Conservation (phyloP, 1,284 basidiomycete genomes). For the Meripilus lineatus region DNA sequence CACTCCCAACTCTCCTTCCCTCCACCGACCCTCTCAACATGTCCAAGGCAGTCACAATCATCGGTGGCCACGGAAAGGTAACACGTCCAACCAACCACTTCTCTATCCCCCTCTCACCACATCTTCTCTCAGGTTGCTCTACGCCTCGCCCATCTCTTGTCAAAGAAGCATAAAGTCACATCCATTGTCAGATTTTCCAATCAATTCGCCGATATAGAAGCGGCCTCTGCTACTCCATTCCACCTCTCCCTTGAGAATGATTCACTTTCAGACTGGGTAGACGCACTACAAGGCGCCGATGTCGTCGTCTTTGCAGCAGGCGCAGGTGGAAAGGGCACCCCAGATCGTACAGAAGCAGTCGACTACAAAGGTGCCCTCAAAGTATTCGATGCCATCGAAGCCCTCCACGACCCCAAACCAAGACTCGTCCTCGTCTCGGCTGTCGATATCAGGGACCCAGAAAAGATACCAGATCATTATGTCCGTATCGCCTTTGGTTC, state of each 20-base stretch:
- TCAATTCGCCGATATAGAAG: constrained; percentile 43
- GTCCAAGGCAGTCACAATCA: constrained; percentile 30
- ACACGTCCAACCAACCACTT: background rate
- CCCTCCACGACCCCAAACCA: constrained; percentile 39
- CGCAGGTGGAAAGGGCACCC: constrained; percentile 63
- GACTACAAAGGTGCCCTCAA: constrained; percentile 72
- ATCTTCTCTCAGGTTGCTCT: constrained; percentile 41
- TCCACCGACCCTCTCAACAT: no score
- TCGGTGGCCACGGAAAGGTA: constrained; percentile 51
- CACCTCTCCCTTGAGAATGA: constrained; percentile 59
- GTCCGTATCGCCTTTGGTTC: constrained; percentile 27
- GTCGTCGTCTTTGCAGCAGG: constrained; percentile 67
- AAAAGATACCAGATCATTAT: constrained; percentile 52
- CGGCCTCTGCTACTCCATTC: constrained; percentile 41
- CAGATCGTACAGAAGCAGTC: constrained; percentile 60
- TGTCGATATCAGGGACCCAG: constrained; percentile 55
- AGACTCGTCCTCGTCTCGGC: constrained; percentile 61
- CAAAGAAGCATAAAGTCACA: constrained; percentile 40
- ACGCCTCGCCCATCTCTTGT: constrained; percentile 45
- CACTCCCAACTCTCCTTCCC: no score
- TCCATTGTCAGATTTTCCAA: constrained; percentile 53
- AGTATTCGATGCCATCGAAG: constrained; percentile 68
- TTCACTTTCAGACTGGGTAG: constrained; percentile 41
- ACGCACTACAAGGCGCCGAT: constrained; percentile 41
- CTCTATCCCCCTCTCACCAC: background rate